A percentile compares a stretch with the other conserved stretches of the same genome.
Conservation (phyloP, 306 rosid species). For the Cajanus cajan region DNA sequence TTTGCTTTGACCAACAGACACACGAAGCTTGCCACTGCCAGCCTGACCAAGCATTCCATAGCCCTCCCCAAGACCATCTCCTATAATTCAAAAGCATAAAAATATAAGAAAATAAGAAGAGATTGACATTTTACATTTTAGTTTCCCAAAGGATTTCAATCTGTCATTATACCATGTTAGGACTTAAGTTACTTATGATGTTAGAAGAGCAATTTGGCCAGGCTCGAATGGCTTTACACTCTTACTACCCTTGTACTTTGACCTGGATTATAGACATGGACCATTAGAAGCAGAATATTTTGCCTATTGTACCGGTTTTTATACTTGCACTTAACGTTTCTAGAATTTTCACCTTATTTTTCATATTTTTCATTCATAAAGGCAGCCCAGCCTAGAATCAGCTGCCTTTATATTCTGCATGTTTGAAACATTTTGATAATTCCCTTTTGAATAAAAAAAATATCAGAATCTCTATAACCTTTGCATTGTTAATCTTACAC, state of each 20-base stretch:
- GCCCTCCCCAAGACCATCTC: slow-evolving; percentile 97
- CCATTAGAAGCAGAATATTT: not conserved
- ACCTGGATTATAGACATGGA: not conserved
- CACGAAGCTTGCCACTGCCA: slow-evolving; percentile 97
- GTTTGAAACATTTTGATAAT: not conserved
- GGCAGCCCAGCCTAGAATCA: not conserved
- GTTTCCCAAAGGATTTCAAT: slow-evolving; percentile 9
- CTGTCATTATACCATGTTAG: not conserved
- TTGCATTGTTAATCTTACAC: not conserved
- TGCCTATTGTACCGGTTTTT: not conserved
- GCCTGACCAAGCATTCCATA: slow-evolving; percentile 99
- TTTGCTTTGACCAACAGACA: slow-evolving; percentile 76
- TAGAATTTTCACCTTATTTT: not conserved
- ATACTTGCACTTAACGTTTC: not conserved
- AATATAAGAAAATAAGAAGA: slow-evolving; percentile 21
- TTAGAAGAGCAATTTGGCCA: not conserved
- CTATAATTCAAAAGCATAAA: slow-evolving; percentile 42
- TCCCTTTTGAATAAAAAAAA: not conserved
- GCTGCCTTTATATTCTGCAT: not conserved
- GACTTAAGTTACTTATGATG: not conserved
- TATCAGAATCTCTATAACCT: not conserved
- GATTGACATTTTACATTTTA: not conserved
- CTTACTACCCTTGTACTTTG: not conserved
- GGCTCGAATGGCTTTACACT: not conserved
- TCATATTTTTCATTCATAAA: not conserved